phyloP scores from a whole-genome alignment of 805 yeast genomes.

The Kurtzmaniella fragi region DNA sequence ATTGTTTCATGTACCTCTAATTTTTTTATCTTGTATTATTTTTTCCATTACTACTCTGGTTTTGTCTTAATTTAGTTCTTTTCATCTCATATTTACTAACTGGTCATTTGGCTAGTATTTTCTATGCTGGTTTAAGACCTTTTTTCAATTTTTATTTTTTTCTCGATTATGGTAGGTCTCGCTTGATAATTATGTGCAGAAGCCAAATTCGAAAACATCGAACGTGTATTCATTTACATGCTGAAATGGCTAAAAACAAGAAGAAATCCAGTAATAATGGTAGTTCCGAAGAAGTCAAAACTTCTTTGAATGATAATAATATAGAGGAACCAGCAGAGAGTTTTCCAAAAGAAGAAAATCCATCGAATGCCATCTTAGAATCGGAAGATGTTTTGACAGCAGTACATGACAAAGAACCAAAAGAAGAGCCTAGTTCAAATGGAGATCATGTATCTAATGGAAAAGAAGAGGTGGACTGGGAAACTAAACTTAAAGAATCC shows the following conservation, averaged over 20 bases:
- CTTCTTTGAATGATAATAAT: neutral
- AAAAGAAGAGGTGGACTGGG: slow-evolving; percentile 6
- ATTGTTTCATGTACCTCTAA: neutral
- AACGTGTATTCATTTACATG: neutral
- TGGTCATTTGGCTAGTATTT: too few relatives aligned
- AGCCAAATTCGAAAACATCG: neutral
- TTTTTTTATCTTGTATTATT: slow-evolving; percentile 5
- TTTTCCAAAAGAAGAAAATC: slow-evolving; percentile 2
- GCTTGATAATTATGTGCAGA: slow-evolving; percentile 1
- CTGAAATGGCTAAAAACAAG: slow-evolving; percentile 14
- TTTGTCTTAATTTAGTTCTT: slow-evolving; percentile 4
- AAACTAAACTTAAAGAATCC: slow-evolving; percentile 26
- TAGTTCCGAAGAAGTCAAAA: slow-evolving; percentile 1
- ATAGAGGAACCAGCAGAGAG: slow-evolving; percentile 3
- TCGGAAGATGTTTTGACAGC: neutral
- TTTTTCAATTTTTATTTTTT: slow-evolving; percentile 7
- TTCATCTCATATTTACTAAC: too few relatives aligned
- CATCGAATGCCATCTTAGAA: neutral
- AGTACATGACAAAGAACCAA: slow-evolving; percentile 5
- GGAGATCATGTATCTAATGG: slow-evolving; percentile 1
- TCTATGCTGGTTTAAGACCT: slow-evolving; percentile 5
- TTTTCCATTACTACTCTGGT: slow-evolving; percentile 7
- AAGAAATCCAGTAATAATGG: slow-evolving; percentile 8
- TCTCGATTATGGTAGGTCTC: neutral
- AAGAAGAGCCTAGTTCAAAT: neutral